Evolutionary conservation across 176 grass and related monocot species (phyloP).

Genomic region (Musa beccarii): DNA sequence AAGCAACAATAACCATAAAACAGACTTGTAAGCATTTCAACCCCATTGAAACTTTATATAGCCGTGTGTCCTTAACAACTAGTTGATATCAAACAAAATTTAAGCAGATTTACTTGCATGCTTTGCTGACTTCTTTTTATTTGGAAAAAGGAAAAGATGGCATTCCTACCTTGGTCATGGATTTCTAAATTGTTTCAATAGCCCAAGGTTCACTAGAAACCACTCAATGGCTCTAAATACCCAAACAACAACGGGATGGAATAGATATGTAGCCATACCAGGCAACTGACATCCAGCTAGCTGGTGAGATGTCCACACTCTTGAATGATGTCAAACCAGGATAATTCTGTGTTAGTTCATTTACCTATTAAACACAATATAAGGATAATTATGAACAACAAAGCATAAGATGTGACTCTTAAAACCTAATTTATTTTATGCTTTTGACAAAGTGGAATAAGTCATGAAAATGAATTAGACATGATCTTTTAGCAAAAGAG

Average conservation of each 20-base stretch:
- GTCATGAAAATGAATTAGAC: neutral
- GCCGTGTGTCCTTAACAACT: neutral
- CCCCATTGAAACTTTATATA: neutral
- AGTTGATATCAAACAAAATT: neutral
- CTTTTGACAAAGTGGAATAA: neutral
- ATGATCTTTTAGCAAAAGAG: neutral
- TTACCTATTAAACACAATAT: conserved; percentile 23
- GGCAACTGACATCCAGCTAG: conserved; percentile 71
- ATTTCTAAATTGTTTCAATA: neutral
- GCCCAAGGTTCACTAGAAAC: neutral
- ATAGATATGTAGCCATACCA: conserved; percentile 32
- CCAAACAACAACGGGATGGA: neutral
- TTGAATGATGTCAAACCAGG: conserved; percentile 38
- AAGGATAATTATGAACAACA: conserved; percentile 16
- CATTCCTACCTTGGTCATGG: neutral
- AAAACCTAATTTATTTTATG: neutral
- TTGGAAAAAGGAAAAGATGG: neutral
- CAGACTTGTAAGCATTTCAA: neutral
- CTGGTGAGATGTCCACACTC: conserved; percentile 59
- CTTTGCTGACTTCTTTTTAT: neutral
- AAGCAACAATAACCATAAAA: neutral
- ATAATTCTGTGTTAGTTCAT: conserved; percentile 37
- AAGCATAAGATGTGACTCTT: neutral
- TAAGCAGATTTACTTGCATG: neutral
- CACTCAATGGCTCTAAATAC: too few species aligned